Evolutionary conservation across 75 land plant genomes (phyloP).

Genomic region (Gnetum montanum): DNA sequence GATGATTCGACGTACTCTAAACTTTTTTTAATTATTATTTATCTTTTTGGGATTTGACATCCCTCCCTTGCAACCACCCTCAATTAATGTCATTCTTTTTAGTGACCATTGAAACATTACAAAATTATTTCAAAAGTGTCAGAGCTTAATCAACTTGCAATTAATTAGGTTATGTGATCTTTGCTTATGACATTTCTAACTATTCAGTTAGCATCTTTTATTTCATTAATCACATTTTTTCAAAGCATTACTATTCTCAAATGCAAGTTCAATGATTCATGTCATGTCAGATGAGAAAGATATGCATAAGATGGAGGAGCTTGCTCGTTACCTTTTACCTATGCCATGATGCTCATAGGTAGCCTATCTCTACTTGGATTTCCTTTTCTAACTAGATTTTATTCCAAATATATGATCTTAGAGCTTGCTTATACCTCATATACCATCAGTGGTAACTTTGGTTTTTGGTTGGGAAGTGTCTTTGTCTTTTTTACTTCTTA

Average conservation of each 20-base stretch:
- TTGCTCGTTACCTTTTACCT: constrained; percentile 7
- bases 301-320: too few species aligned
- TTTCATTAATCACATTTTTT: not conserved
- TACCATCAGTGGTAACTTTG: constrained; percentile 9
- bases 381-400: constrained; percentile 6
- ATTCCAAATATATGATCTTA: constrained; percentile 7
- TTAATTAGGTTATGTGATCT: too few species aligned
- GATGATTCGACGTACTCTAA: too few species aligned
- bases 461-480: constrained; percentile 12
- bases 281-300: too few species aligned
- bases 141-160: too few species aligned
- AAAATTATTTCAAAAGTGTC: too few species aligned
- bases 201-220: constrained; percentile 1
- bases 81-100: too few species aligned
- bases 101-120: too few species aligned
- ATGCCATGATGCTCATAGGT: constrained; percentile 10
- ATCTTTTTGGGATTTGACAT: too few species aligned
- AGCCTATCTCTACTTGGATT: constrained; percentile 7
- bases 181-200: not conserved
- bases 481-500: constrained; percentile 1
- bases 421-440: constrained; percentile 8
- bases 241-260: not conserved
- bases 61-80: too few species aligned
- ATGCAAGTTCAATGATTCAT: not conserved
- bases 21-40: too few species aligned